Conservation (phyloP, 768 basidiomycete species). For the Trametes cingulata region DNA sequence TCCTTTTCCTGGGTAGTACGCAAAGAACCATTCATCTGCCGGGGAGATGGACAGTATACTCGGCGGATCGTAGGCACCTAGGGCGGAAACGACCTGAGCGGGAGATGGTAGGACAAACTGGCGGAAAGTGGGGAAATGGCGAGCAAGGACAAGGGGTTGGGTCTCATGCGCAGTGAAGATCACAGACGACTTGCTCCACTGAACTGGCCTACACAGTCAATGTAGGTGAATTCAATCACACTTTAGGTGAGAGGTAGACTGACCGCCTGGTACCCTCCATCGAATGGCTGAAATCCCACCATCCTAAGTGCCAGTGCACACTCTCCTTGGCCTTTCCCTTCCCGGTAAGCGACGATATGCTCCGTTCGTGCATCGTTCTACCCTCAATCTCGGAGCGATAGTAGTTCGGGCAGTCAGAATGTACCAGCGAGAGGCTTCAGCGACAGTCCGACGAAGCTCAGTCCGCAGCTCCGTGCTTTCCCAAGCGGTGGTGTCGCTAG, state of each 20-base stretch:
- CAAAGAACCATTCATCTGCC: slow-evolving; percentile 65
- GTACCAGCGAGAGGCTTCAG: neutral
- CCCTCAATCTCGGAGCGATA: neutral
- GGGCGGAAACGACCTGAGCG: slow-evolving; percentile 44
- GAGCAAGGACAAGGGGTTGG: slow-evolving; percentile 58
- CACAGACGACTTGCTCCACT: slow-evolving; percentile 69
- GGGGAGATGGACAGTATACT: slow-evolving; percentile 61
- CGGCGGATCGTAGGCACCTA: slow-evolving; percentile 58
- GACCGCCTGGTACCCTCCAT: slow-evolving; percentile 59
- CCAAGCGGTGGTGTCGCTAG: too few species aligned
- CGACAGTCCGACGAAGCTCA: too few species aligned
- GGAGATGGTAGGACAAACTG: slow-evolving; percentile 63
- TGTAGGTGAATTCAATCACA: neutral
- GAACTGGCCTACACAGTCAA: slow-evolving; percentile 53
- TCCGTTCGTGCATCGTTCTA: slow-evolving; percentile 24
- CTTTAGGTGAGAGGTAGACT: slow-evolving; percentile 8
- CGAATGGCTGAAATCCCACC: slow-evolving; percentile 75
- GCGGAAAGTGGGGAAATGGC: slow-evolving; percentile 69
- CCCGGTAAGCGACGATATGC: slow-evolving; percentile 36
- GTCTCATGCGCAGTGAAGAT: slow-evolving; percentile 70
- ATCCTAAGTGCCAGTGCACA: slow-evolving; percentile 58
- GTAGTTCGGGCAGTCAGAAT: too few species aligned
- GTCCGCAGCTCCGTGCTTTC: too few species aligned
- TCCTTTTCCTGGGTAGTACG: slow-evolving; percentile 66
- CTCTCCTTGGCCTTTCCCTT: slow-evolving; percentile 59